phyloP scores from a whole-genome alignment of 768 basidiomycete species.

The Phylloporus arenicola region DNA sequence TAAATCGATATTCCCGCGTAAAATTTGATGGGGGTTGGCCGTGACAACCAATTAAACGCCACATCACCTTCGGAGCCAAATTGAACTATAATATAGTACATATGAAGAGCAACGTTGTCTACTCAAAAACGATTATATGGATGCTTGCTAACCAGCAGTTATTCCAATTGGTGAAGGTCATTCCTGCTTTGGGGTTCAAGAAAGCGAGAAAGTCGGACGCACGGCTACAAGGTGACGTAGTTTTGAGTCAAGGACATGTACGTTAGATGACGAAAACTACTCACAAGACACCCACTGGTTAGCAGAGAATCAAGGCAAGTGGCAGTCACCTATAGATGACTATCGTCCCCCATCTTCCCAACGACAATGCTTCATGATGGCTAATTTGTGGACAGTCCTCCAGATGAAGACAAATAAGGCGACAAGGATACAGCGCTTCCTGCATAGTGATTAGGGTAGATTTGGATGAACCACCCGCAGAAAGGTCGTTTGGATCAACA shows the following conservation, averaged over 20 bases:
- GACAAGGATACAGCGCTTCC: conserved; percentile 30
- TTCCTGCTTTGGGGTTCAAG: conserved; percentile 1
- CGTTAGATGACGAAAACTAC: conserved; percentile 11
- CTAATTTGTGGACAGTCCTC: conserved; percentile 37
- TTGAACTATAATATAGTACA: conserved; percentile 3
- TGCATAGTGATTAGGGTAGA: conserved; percentile 35
- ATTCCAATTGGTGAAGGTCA: neutral
- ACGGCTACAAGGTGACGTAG: conserved; percentile 14
- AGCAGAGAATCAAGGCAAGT: conserved; percentile 1
- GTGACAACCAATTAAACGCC: conserved; percentile 17
- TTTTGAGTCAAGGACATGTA: conserved; percentile 8
- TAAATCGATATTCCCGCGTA: neutral
- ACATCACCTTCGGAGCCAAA: conserved; percentile 15
- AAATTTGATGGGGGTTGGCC: neutral
- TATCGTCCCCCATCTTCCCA: conserved; percentile 35
- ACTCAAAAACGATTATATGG: neutral
- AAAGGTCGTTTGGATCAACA: conserved; percentile 9
- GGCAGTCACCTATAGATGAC: conserved; percentile 19
- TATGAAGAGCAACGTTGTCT: neutral
- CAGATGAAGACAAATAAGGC: conserved; percentile 41
- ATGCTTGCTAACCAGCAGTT: neutral
- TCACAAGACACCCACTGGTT: conserved; percentile 17
- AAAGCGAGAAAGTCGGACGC: neutral
- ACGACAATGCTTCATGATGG: conserved; percentile 33
- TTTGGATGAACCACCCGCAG: conserved; percentile 20